Percentiles rank a stretch among this genome's conserved stretches.
Conservation (phyloP, 1,284 basidiomycete species). For the Puccinia hordei region DNA sequence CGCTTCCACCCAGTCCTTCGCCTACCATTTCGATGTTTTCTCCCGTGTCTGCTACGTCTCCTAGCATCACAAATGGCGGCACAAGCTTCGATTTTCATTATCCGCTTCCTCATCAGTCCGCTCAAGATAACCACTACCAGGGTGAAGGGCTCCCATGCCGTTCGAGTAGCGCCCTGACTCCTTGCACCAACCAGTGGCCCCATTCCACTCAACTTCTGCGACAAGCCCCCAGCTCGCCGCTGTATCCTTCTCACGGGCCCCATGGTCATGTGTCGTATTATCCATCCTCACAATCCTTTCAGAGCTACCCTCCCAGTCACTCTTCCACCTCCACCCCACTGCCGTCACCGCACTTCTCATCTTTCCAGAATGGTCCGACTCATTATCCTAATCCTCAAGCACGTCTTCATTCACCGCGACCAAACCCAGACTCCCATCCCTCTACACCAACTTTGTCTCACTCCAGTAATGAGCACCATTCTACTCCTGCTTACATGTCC, state of each 20-base stretch:
- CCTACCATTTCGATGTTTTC: conserved; percentile 9
- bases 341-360: conserved; percentile 23
- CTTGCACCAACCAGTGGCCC: conserved; percentile 27
- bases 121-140: neutral
- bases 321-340: conserved; percentile 20
- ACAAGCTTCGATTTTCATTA: conserved; percentile 22
- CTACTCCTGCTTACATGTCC: conserved; percentile 4
- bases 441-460: conserved; percentile 26
- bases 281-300: conserved; percentile 15
- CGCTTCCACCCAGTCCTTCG: neutral
- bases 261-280: neutral
- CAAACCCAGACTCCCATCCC: conserved; percentile 29
- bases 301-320: conserved; percentile 14
- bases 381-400: conserved; percentile 23
- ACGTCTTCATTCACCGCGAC: conserved; percentile 22
- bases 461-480: conserved; percentile 20
- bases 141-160: neutral
- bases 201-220: conserved; percentile 2
- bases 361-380: neutral
- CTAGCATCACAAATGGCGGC: neutral
- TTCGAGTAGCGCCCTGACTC: neutral
- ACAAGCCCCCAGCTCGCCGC: conserved; percentile 9
- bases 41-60: conserved; percentile 2
- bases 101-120: neutral
- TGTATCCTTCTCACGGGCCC: conserved; percentile 3